Conservation (phyloP, 768 basidiomycete species). For the Mycena rebaudengoi region DNA sequence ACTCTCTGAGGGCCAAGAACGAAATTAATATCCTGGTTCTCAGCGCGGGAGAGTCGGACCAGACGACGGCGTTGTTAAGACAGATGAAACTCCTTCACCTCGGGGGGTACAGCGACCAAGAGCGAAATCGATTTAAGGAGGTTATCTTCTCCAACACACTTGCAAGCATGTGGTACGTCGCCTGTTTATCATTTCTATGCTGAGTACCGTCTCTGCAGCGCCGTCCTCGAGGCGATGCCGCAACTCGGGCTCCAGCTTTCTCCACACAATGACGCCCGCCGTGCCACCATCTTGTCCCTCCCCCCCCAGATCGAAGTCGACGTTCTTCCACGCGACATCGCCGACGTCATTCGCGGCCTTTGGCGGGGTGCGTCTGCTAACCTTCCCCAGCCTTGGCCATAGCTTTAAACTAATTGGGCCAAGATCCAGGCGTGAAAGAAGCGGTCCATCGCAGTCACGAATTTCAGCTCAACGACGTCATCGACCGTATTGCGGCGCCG, state of each 20-base stretch:
- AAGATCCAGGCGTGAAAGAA: constrained; percentile 77
- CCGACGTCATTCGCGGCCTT: constrained; percentile 78
- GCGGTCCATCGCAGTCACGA: constrained; percentile 89
- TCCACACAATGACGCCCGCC: constrained; percentile 72
- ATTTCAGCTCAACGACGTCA: constrained; percentile 94
- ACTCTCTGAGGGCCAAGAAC: too few relatives aligned
- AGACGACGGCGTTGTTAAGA: constrained; percentile 93
- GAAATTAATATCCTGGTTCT: constrained; percentile 96
- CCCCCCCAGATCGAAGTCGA: constrained; percentile 84
- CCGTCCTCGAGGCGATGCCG: constrained; percentile 92
- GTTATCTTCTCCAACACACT: constrained; percentile 94
- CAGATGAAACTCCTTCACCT: constrained; percentile 98
- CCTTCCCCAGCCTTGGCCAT: too few relatives aligned
- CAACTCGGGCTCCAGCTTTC: constrained; percentile 80
- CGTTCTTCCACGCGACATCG: constrained; percentile 73
- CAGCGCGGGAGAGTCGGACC: constrained; percentile 97
- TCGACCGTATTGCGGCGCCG: constrained; percentile 80
- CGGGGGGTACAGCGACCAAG: constrained; percentile 85
- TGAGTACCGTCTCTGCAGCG: constrained; percentile 45
- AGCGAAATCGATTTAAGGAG: constrained; percentile 93
- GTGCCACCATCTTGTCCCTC: constrained; percentile 70
- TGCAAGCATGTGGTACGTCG: constrained; percentile 89
- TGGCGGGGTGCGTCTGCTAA: constrained; percentile 54
- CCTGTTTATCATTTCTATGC: neutral
- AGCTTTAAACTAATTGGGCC: too few relatives aligned